Base-by-base conservation (phyloP, 352 stramenopile species). In the Lagenidium giganteum region DNA sequence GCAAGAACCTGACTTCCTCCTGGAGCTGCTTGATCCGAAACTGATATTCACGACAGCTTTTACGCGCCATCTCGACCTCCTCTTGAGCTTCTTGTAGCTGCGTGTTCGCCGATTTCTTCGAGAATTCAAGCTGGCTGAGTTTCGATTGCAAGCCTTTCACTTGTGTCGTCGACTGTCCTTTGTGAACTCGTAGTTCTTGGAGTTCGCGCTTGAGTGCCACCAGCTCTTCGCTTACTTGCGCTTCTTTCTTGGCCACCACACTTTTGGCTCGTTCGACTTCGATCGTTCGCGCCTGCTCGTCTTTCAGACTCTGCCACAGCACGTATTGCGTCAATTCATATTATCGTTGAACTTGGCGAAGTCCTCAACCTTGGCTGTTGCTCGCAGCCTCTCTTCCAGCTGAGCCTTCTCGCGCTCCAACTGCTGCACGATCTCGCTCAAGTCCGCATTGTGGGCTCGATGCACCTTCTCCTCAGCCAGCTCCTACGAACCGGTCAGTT, bases 21-120 rank as follows among this genome's bases (percentile, higher is more conserved):
- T 85, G 68, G 3, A 89, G 61, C 54, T 89, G 70, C 31, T 77
- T 69, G 44, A 67, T 65, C 21, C 73, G 72, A 42, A 89, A 89
- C 24, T 83, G 68, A 21, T 53, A 50, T 45, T 83, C 69, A 12
- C 73, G 73, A 29, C 53, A 65, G 39, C 52, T 71, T 27, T 80
- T 83, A 18, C 56, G 64, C 9, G 70, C 61, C 25, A 45, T 58
- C 34, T 83, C 61, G 9, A 89, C 39, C 42, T 87, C 73, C 11
- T 61, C 39, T 2, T 33, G 26, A 2, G 55, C 59, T n/a, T 81
- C 64, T 24, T 68, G 46, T 9, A 76, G 46, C 28, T 72, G 75
- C 7, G 49, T 42, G 8, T 85, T 56, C 16, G 61, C 18, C 3
- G 44, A 16, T 9, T 49, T 24, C 25, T 68, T 67, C 8, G 25